Base-by-base conservation (phyloP, 116 monocot species). In the Iris pallida region DNA sequence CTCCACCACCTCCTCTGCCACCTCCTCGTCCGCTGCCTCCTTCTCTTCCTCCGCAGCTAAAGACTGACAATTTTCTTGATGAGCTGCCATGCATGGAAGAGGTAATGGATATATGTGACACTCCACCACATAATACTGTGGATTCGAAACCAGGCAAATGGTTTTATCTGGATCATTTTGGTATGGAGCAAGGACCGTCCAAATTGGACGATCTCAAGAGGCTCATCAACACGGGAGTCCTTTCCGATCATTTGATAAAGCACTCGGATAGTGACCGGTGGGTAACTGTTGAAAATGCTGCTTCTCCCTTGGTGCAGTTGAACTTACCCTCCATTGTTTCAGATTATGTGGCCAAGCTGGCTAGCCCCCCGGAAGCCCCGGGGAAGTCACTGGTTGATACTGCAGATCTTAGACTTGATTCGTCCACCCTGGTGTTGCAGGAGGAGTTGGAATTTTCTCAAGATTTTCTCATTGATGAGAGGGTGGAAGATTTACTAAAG, bases 71-170 rank as follows among this genome's bases (percentile, higher is more conserved):
- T 41, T 46, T 46, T 61, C 44, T 66, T 73, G 87, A 86, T 74
- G 81, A 84, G 42, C 66, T 71, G 53, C 42, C 81, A 42, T 92
- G 85, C 11, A 99, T 99, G 98, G 93, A 93, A 70, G 98, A 99
- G 75, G 98, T 93, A 73, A 99, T 99, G 98, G 98, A 99, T 69
- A 99, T 99, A 68, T 99, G 90, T 57, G 88, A 93, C 72, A 99
- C 98, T 30, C 98, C 98, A 57, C 98, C 98, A 0, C 98, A 93
- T 81, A 57, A 51, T 77, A 54, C 47, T 17, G 51, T 70, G 71
- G 86, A 84, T 40, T 43, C 68, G 13, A 63, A 76, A 61, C 59
- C 62, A 18, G 98, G 93, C 13, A 93, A 82, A 76, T 99, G 98
- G 98, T 88, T 71, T 81, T 90, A 93, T 76, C 75, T 99, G 45